phyloP scores from a whole-genome alignment of 1,284 basidiomycete species.

The Sanguinoderma infundibulare region DNA sequence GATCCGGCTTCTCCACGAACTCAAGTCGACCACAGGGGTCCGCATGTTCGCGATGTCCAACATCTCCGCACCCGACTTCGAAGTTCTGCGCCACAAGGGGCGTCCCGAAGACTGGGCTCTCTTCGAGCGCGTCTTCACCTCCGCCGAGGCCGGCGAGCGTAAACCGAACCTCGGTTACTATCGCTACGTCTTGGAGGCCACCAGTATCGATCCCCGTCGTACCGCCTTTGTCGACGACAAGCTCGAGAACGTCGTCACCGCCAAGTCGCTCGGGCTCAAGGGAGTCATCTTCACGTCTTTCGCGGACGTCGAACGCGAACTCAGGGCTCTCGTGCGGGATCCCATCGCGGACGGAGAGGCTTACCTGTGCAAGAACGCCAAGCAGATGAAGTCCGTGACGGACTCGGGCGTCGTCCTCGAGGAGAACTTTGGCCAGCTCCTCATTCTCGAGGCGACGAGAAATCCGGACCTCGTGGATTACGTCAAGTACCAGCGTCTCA shows the following conservation, averaged over 20 bases:
- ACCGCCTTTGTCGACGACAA: slow-evolving; percentile 59
- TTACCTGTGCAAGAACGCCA: slow-evolving; percentile 42
- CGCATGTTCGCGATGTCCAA: slow-evolving; percentile 59
- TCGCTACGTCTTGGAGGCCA: slow-evolving; percentile 44
- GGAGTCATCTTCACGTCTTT: slow-evolving; percentile 49
- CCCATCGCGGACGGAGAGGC: slow-evolving; percentile 46
- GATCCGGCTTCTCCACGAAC: slow-evolving; percentile 46
- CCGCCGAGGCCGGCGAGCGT: neutral
- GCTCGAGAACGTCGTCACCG: slow-evolving; percentile 53
- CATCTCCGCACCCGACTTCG: slow-evolving; percentile 53
- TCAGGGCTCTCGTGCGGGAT: slow-evolving; percentile 41
- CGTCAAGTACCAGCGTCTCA: neutral
- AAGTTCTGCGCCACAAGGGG: slow-evolving; percentile 42
- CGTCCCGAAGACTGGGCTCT: slow-evolving; percentile 46
- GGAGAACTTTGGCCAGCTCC: slow-evolving; percentile 55
- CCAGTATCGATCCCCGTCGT: slow-evolving; percentile 39
- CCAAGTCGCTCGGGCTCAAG: slow-evolving; percentile 51
- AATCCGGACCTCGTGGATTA: slow-evolving; percentile 31
- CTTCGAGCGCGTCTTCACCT: neutral
- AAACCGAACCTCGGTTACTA: slow-evolving; percentile 56
- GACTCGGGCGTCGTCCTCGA: slow-evolving; percentile 40
- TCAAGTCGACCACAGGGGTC: slow-evolving; percentile 43
- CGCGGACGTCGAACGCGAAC: slow-evolving; percentile 32
- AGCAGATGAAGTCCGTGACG: slow-evolving; percentile 49
- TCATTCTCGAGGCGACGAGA: slow-evolving; percentile 53